Conservation (phyloP, 306 rosid species). For the Dalbergia cochinchinensis region DNA sequence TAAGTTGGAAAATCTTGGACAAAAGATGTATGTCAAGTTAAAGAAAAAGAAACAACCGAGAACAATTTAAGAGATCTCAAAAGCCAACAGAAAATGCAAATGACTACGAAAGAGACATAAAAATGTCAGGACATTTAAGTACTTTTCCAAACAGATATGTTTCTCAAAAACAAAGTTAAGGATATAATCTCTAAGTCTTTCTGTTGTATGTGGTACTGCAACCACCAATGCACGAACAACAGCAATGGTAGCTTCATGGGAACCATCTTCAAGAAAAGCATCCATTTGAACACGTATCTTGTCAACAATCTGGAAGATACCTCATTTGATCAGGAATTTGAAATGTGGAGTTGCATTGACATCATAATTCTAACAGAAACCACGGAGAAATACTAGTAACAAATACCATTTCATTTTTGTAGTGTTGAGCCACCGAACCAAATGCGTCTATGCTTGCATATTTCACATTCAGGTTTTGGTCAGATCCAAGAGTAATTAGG, state of each 20-base stretch:
- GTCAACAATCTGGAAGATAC: constrained; percentile 79
- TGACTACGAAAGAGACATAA: constrained; percentile 29
- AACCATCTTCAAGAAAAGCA: constrained; percentile 99
- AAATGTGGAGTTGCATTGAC: constrained; percentile 37
- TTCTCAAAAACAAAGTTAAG: constrained; percentile 49
- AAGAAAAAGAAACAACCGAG: constrained; percentile 69
- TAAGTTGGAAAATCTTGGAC: constrained; percentile 93
- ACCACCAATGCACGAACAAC: constrained; percentile 91
- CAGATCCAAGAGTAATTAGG: constrained; percentile 92
- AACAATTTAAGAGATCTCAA: constrained; percentile 31
- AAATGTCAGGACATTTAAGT: constrained; percentile 15
- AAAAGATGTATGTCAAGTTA: constrained; percentile 83
- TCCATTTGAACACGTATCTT: constrained; percentile 99
- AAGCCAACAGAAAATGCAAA: constrained; percentile 37
- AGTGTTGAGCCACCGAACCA: constrained; percentile 96
- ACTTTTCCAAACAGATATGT: not conserved
- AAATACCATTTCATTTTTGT: constrained; percentile 85
- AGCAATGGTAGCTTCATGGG: constrained; percentile 93
- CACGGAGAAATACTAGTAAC: constrained; percentile 38
- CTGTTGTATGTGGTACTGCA: constrained; percentile 94
- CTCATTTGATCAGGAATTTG: constrained; percentile 44
- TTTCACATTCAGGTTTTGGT: constrained; percentile 86
- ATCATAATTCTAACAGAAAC: constrained; percentile 36
- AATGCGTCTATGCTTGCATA: constrained; percentile 96
- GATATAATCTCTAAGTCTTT: constrained; percentile 96